Base-by-base conservation (phyloP, 352 stramenopile genomes). In the Phytophthora rubi region DNA sequence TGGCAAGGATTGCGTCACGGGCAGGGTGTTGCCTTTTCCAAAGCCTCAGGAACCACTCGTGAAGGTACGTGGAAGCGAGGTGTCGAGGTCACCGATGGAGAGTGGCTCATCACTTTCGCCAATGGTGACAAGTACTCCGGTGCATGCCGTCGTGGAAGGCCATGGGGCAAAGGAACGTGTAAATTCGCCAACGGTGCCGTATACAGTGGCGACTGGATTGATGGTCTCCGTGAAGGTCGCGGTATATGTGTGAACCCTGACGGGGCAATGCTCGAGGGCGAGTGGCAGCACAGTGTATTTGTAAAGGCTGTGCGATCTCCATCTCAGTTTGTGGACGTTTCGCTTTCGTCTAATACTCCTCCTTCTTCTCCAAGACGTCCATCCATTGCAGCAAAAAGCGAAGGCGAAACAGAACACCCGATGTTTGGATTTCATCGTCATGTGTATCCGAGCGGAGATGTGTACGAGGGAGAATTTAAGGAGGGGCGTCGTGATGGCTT, bases 111-210 rank as follows among this genome's bases (percentile, higher is more conserved):
- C 7, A 63, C 76, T 16, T 94, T 90, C 33, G 63, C 73, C 13
- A 94, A 91, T 44, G 81, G 81, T n/a, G 86, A 94, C 69, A 94
- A 94, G 61, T 93, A 88, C 73, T 86, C 80, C 16, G 86, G 86
- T 16, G 65, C 77, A 13, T 90, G 83, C 32, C 80, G 77, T 15
- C 80, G 81, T n/a, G 83, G 85, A 0, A 74, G 80, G 8, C 82
- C 86, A 26, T 91, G 83, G 83, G 86, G 86, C 9, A 75, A 89
- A 60, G 96, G 96, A 1, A 92, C 91, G 0, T 96, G 93, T 57
- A 95, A 97, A 58, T 97, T 98, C 32, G 75, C 86, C 23, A 97
- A 97, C 55, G 94, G 94, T 9, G 88, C 94, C 58, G 85, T 97
- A 12, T 98, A 98, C 66, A 93, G 85, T 2, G 96, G 96, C 0